Percentiles rank a stretch among this genome's conserved stretches.
Conservation (phyloP, 371 early-diverging fungal species). For the Lichtheimia corymbifera region DNA sequence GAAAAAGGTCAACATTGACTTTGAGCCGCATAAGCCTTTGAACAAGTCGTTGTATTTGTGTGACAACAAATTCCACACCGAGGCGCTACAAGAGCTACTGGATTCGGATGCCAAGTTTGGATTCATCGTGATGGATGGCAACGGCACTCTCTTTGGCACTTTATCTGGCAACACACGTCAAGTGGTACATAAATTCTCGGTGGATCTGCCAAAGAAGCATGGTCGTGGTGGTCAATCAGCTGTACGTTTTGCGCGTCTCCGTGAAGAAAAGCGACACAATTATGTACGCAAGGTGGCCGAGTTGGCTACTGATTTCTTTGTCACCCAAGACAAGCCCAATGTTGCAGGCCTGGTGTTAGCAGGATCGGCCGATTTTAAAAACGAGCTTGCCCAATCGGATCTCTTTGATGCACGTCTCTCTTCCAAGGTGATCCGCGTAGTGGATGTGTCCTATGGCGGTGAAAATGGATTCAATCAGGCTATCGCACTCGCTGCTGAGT, state of each 20-base stretch:
- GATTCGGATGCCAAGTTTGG: conserved; percentile 98
- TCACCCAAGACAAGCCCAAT: conserved; percentile 63
- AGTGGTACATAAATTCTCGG: conserved; percentile 92
- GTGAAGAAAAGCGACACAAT: conserved; percentile 99
- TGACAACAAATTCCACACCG: conserved; percentile 99
- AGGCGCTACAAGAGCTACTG: conserved; percentile 89
- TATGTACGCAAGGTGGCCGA: conserved; percentile 99
- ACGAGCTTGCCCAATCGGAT: conserved; percentile 92
- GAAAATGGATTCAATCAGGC: conserved; percentile 99
- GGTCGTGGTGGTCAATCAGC: conserved; percentile 99
- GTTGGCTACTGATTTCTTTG: conserved; percentile 77
- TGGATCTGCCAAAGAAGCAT: conserved; percentile 99
- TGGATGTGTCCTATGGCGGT: conserved; percentile 99
- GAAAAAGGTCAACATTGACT: conserved; percentile 98
- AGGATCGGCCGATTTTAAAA: conserved; percentile 99
- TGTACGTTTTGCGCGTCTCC: conserved; percentile 98
- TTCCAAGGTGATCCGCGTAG: conserved; percentile 90
- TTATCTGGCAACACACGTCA: conserved; percentile 97
- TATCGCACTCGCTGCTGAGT: conserved; percentile 94
- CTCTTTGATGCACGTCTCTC: conserved; percentile 93
- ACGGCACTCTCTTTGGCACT: conserved; percentile 97
- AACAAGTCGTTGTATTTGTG: conserved; percentile 99
- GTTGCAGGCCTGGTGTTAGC: conserved; percentile 96
- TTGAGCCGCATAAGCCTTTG: conserved; percentile 99
- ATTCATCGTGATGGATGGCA: conserved; percentile 99